Evolutionary conservation across 176 grass and related monocot genomes (phyloP).

Genomic region (Rhynchospora breviuscula): DNA sequence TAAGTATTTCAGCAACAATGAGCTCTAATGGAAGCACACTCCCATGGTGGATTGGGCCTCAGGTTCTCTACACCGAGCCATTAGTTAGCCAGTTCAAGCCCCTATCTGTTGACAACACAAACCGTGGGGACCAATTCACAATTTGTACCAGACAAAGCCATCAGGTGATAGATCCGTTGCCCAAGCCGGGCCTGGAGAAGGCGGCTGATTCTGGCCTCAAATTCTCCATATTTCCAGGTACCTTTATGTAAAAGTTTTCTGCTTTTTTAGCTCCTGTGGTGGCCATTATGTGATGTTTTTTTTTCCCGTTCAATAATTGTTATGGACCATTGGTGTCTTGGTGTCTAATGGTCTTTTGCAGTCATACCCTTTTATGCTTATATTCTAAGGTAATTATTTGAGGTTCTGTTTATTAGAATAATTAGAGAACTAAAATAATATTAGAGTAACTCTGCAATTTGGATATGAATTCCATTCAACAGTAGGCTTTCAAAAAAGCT

Average conservation of each 20-base stretch:
- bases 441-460: not conserved
- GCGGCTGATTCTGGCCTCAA: slow-evolving; percentile 38
- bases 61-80: slow-evolving; percentile 48
- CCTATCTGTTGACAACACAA: slow-evolving; percentile 31
- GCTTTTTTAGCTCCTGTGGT: not conserved
- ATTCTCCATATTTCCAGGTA: slow-evolving; percentile 71
- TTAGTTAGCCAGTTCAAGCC: slow-evolving; percentile 34
- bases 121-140: slow-evolving; percentile 42
- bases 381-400: not conserved
- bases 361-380: not conserved
- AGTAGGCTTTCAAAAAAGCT: not conserved
- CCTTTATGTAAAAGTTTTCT: slow-evolving; percentile 16
- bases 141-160: slow-evolving; percentile 30
- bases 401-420: not conserved
- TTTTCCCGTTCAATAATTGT: slow-evolving; percentile 16
- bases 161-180: slow-evolving; percentile 36
- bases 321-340: slow-evolving; percentile 5
- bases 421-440: not conserved
- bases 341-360: not conserved
- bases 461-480: not conserved
- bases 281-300: not conserved
- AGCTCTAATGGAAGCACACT: slow-evolving; percentile 26
- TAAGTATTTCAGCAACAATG: slow-evolving; percentile 6
- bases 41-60: slow-evolving; percentile 69
- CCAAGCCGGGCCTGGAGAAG: slow-evolving; percentile 15